Conservation (phyloP, 106 monocot species). For the Platanthera zijinensis region DNA sequence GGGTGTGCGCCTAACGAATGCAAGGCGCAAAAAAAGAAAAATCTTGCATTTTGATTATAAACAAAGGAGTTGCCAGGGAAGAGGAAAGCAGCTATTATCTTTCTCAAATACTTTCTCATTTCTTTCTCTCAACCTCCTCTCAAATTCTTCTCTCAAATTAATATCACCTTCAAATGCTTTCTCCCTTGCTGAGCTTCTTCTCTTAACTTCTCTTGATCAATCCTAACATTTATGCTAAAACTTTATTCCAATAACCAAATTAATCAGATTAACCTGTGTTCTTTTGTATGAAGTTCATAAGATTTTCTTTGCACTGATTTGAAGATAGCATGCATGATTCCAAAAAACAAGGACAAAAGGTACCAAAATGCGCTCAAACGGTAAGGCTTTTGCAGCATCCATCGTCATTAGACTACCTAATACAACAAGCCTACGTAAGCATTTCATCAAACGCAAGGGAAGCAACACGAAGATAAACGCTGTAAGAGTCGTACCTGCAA, state of each 20-base stretch:
- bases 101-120: too few species aligned
- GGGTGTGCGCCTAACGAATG: too few species aligned
- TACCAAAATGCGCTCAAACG: neutral
- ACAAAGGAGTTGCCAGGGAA: too few species aligned
- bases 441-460: conserved; percentile 5
- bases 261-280: neutral
- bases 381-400: conserved; percentile 5
- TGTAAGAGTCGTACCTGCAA: neutral
- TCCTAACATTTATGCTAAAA: neutral
- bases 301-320: neutral
- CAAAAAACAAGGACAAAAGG: neutral
- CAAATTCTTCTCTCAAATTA: too few species aligned
- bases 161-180: too few species aligned
- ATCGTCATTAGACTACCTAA: neutral
- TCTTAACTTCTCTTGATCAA: too few species aligned
- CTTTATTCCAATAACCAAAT: neutral
- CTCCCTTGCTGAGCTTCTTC: too few species aligned
- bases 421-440: neutral
- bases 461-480: neutral
- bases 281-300: neutral
- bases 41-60: too few species aligned
- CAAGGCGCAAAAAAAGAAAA: too few species aligned
- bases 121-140: too few species aligned
- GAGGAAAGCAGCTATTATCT: too few species aligned
- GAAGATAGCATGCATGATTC: neutral